phyloP scores from a whole-genome alignment of 345 rosid species.

The Hibiscus tridactylites region DNA sequence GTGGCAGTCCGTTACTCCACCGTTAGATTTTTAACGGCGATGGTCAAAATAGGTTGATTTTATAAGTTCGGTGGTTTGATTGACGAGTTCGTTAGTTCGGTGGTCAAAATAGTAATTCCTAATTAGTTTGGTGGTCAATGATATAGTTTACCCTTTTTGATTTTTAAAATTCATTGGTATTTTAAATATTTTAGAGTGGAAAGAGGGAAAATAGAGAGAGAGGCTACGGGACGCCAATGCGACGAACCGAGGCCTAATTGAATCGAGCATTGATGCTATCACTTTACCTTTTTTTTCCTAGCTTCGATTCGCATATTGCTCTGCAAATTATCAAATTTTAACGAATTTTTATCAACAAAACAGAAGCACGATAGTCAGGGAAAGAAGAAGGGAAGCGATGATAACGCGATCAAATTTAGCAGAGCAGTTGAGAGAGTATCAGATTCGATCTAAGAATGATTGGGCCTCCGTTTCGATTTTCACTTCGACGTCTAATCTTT shows the following conservation, averaged over 20 bases:
- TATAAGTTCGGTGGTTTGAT: too few relatives aligned
- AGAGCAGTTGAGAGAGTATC: constrained; percentile 88
- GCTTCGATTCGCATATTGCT: constrained; percentile 13
- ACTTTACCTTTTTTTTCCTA: neutral
- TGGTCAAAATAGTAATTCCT: too few relatives aligned
- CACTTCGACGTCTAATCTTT: constrained; percentile 71
- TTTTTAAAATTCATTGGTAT: neutral
- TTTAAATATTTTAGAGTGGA: neutral
- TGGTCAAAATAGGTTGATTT: too few relatives aligned
- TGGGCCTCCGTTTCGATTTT: constrained; percentile 98
- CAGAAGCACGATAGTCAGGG: neutral
- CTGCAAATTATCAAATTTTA: constrained; percentile 11
- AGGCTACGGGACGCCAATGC: neutral
- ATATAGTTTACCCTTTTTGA: too few relatives aligned
- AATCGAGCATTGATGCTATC: constrained; percentile 19
- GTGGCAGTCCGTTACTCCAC: too few relatives aligned
- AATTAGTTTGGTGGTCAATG: too few relatives aligned
- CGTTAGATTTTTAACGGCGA: too few relatives aligned
- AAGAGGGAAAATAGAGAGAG: constrained; percentile 2
- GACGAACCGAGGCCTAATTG: constrained; percentile 22
- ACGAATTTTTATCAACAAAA: neutral
- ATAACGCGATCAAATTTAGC: constrained; percentile 93
- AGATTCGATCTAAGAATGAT: constrained; percentile 91
- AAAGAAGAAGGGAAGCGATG: constrained; percentile 35
- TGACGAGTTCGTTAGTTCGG: too few relatives aligned